These are phyloP conservation scores for Caloboletus inedulis DNA, from an alignment of 1,284 basidiomycete species.

Conservation along the genomic window DNA sequence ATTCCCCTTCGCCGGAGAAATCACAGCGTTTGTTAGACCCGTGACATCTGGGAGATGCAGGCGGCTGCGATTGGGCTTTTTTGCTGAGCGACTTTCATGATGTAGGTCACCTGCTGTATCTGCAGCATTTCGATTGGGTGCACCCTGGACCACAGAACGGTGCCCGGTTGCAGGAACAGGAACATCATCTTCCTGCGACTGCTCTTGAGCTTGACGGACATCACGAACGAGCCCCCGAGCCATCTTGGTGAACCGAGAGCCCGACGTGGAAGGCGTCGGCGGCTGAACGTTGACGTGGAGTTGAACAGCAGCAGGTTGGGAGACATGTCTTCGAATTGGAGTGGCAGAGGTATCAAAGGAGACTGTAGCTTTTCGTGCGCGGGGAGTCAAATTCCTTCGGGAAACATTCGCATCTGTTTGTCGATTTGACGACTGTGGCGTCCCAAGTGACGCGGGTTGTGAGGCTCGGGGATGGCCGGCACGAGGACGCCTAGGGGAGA, in stretches of 20 bases:
- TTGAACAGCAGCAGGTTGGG: constrained; percentile 33
- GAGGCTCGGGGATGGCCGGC: constrained; percentile 38
- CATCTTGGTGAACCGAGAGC: constrained; percentile 57
- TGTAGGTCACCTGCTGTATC: constrained; percentile 13
- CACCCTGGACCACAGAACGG: constrained; percentile 16
- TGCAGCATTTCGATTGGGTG: constrained; percentile 1
- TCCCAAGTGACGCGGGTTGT: constrained; percentile 15
- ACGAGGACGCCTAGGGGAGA: constrained; percentile 69
- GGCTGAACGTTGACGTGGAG: constrained; percentile 53
- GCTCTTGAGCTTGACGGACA: constrained; percentile 43
- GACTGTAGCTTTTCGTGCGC: constrained; percentile 34
- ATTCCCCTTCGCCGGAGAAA: constrained; percentile 59
- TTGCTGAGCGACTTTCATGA: constrained; percentile 13
- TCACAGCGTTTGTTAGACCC: constrained; percentile 70
- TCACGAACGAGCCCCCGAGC: constrained; percentile 54
- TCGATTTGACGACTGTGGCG: constrained; percentile 16
- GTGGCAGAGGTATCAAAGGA: constrained; percentile 31
- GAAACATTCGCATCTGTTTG: constrained; percentile 13
- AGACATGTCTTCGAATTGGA: constrained; percentile 26
- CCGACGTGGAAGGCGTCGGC: constrained; percentile 51
- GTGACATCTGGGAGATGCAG: constrained; percentile 75
- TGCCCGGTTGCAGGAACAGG: background rate
- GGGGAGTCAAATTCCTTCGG: constrained; percentile 35
- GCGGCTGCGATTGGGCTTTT: constrained; percentile 27
- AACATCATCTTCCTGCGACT: constrained; percentile 13